Percentiles rank a stretch among this genome's conserved stretches.
phyloP scores from a whole-genome alignment of 2,329 filamentous ascomycete genomes.

The Pseudocercospora musae region DNA sequence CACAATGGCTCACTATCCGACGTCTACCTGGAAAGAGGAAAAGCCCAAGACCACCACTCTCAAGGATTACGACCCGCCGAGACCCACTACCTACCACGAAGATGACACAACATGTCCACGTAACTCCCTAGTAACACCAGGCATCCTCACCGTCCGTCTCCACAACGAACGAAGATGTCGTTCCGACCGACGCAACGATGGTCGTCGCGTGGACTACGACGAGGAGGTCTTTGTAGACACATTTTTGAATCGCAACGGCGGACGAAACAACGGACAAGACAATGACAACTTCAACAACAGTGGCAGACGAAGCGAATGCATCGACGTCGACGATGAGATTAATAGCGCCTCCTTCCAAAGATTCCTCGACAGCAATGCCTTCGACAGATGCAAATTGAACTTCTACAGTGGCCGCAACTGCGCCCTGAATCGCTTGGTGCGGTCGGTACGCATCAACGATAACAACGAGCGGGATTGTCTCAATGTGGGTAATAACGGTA shows the following conservation, averaged over 20 bases:
- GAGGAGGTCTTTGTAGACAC: not conserved
- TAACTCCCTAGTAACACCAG: not conserved
- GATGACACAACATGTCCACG: not conserved
- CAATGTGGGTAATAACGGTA: not conserved
- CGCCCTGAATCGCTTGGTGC: not conserved
- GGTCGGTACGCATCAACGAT: not conserved
- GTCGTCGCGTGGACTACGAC: not conserved
- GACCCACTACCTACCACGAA: not conserved
- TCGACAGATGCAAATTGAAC: not conserved
- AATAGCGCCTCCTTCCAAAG: conserved; percentile 8
- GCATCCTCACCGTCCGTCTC: not conserved
- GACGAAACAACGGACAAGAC: not conserved
- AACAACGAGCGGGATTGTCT: not conserved
- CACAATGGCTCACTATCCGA: not conserved
- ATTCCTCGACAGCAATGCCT: conserved; percentile 3
- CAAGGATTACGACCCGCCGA: not conserved
- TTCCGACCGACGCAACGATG: not conserved
- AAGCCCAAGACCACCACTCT: not conserved
- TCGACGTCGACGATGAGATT: conserved; percentile 6
- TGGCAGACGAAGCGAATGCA: conserved; percentile 2
- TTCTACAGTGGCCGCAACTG: not conserved
- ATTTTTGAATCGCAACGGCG: not conserved
- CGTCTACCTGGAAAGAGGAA: not conserved
- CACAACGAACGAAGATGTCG: not conserved
- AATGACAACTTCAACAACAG: not conserved